Percentiles rank a stretch among this genome's conserved stretches.
Evolutionary conservation across 2,329 filamentous ascomycete genomes (phyloP).

Genomic region (Sarocladium brachiariae): DNA sequence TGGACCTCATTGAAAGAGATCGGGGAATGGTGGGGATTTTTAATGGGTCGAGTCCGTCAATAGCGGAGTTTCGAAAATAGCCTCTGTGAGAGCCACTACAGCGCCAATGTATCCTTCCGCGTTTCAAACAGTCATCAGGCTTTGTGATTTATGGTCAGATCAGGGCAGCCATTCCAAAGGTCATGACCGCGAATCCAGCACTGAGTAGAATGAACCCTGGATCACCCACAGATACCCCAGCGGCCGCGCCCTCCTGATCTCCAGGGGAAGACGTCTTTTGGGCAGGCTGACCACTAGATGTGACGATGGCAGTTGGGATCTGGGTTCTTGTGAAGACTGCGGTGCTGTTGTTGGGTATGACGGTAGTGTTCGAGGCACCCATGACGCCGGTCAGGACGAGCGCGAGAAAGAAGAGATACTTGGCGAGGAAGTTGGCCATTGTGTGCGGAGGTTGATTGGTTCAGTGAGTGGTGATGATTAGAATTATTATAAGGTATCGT

Average conservation of each 20-base stretch:
- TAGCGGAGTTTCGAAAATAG: too few relatives aligned
- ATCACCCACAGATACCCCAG: slow-evolving; percentile 1
- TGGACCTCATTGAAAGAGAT: too few relatives aligned
- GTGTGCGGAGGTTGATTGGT: neutral
- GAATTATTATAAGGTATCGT: too few relatives aligned
- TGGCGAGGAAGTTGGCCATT: slow-evolving; percentile 5
- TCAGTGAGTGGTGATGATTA: neutral
- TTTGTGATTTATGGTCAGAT: neutral
- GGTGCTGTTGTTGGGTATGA: neutral
- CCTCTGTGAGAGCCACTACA: too few relatives aligned
- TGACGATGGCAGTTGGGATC: neutral
- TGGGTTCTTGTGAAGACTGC: too few relatives aligned
- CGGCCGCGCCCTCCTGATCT: neutral
- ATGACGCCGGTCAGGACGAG: slow-evolving; percentile 5
- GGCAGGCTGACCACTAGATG: neutral
- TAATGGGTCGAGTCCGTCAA: too few relatives aligned
- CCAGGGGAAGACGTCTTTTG: neutral
- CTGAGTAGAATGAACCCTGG: slow-evolving; percentile 6
- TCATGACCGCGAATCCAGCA: slow-evolving; percentile 3
- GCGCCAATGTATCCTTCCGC: neutral
- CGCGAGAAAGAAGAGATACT: slow-evolving; percentile 5
- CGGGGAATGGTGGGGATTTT: too few relatives aligned
- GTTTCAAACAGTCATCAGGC: neutral
- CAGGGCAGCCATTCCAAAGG: neutral
- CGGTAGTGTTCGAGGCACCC: neutral